A percentile compares a stretch with the other conserved stretches of the same genome.
These are phyloP conservation scores for Aspergillus sclerotioniger DNA, from an alignment of 495 filamentous ascomycete species.

Conservation along the genomic window DNA sequence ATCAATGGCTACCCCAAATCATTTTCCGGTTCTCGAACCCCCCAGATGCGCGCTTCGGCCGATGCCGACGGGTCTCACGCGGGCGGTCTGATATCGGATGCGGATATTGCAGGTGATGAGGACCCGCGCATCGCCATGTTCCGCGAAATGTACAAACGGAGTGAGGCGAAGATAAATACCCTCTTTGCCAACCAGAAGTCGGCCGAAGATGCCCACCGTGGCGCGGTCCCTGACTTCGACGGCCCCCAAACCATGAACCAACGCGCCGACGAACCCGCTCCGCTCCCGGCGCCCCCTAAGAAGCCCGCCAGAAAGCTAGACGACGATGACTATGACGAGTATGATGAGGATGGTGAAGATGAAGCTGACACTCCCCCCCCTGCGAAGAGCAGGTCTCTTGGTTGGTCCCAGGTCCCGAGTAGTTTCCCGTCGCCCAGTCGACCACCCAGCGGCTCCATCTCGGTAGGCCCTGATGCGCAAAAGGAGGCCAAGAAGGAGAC, in stretches of 20 bases:
- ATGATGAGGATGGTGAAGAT: constrained; percentile 83
- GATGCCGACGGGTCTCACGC: constrained; percentile 47
- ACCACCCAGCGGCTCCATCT: constrained; percentile 28
- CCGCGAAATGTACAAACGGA: constrained; percentile 55
- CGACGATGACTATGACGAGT: constrained; percentile 78
- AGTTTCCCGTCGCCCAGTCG: constrained; percentile 29
- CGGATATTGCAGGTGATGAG: constrained; percentile 56
- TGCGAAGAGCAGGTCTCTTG: constrained; percentile 56
- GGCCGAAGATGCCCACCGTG: constrained; percentile 28
- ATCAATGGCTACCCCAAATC: constrained; percentile 49
- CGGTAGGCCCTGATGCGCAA: constrained; percentile 27
- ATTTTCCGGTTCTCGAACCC: constrained; percentile 47
- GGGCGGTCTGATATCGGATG: constrained; percentile 48
- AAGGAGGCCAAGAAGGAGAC: constrained; percentile 58
- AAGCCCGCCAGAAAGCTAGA: constrained; percentile 71
- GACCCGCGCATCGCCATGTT: constrained; percentile 63
- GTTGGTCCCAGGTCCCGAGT: constrained; percentile 37
- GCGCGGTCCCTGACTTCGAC: constrained; percentile 29
- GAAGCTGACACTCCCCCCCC: constrained; percentile 56
- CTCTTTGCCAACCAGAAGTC: constrained; percentile 54
- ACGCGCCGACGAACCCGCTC: constrained; percentile 42
- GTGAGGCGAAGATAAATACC: constrained; percentile 58
- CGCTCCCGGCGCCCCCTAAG: constrained; percentile 44
- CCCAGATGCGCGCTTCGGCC: constrained; percentile 48
- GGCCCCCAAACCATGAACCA: constrained; percentile 28